These are phyloP conservation scores for Cyclotella distinguenda DNA, from an alignment of 108 stramenopile genomes.

Conservation along the genomic window DNA sequence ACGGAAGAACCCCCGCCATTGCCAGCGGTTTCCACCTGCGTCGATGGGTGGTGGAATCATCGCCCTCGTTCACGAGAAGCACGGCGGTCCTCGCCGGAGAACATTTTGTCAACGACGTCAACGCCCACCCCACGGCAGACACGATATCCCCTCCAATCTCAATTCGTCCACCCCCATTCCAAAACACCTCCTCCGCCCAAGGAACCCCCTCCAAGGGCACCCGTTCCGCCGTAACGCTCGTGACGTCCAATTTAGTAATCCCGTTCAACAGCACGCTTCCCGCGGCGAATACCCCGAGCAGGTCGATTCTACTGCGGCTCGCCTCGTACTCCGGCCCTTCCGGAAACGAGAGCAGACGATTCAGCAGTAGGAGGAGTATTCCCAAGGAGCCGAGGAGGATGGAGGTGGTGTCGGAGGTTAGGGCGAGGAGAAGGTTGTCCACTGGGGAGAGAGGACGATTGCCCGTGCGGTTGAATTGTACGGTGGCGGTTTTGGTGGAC, in stretches of 20 bases:
- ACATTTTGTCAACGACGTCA: constrained; percentile 59
- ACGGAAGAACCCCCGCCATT: constrained; percentile 57
- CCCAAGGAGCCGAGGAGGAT: constrained; percentile 67
- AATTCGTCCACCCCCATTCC: constrained; percentile 6
- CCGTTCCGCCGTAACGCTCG: constrained; percentile 61
- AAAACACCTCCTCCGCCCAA: constrained; percentile 33
- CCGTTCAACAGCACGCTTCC: constrained; percentile 84
- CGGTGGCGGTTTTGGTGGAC: no score
- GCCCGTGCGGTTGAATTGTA: no score
- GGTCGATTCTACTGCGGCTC: constrained; percentile 49
- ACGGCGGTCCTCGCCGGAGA: constrained; percentile 74
- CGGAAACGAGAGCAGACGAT: constrained; percentile 55
- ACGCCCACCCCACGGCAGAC: constrained; percentile 52
- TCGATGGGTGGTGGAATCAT: background rate
- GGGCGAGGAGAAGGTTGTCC: constrained; percentile 21
- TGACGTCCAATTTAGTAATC: constrained; percentile 74
- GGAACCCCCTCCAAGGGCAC: constrained; percentile 65
- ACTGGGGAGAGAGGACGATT: constrained; percentile 30
- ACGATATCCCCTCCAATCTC: background rate
- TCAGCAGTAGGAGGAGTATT: constrained; percentile 47
- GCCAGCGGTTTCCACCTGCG: constrained; percentile 54
- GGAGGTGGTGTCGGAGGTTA: constrained; percentile 68
- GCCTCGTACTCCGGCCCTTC: constrained; percentile 37
- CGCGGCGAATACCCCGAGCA: constrained; percentile 76
- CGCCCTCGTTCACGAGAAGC: constrained; percentile 37